These are phyloP conservation scores for Thalassiosira exigua DNA, from an alignment of 352 stramenopile species.

Conservation along the genomic window DNA sequence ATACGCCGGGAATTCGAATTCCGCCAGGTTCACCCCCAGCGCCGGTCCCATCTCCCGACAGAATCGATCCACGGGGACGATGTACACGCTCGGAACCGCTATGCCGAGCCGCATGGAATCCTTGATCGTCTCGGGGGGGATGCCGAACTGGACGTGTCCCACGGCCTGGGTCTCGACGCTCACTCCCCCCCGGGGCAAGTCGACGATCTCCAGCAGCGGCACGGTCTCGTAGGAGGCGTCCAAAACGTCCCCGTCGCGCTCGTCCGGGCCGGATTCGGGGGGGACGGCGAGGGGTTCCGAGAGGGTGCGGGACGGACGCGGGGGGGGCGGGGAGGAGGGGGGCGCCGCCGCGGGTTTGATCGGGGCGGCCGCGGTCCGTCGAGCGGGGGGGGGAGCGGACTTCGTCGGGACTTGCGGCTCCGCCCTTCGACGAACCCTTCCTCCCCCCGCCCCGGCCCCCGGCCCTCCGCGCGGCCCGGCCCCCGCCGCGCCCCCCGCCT, in stretches of 20 bases:
- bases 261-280: background rate
- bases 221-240: slow-evolving; percentile 66
- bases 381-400: background rate
- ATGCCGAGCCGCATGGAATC: slow-evolving; percentile 94
- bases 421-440: background rate
- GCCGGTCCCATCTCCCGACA: slow-evolving; percentile 92
- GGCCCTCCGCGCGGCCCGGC: background rate
- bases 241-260: background rate
- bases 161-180: slow-evolving; percentile 78
- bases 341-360: background rate
- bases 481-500: background rate
- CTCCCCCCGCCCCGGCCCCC: background rate
- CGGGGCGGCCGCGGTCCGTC: background rate
- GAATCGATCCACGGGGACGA: slow-evolving; percentile 94
- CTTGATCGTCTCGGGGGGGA: slow-evolving; percentile 97
- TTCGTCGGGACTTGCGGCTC: background rate
- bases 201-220: slow-evolving; percentile 67
- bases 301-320: too few relatives aligned
- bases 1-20: slow-evolving; percentile 97
- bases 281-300: background rate
- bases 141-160: slow-evolving; percentile 87
- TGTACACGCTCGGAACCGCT: slow-evolving; percentile 92
- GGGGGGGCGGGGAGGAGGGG: background rate
- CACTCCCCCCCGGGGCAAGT: slow-evolving; percentile 75
- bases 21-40: slow-evolving; percentile 94